A percentile compares a stretch with the other conserved stretches of the same genome.
Evolutionary conservation across 2,329 filamentous ascomycete genomes (phyloP).

Genomic region (Fusarium neocosmosporiellum): DNA sequence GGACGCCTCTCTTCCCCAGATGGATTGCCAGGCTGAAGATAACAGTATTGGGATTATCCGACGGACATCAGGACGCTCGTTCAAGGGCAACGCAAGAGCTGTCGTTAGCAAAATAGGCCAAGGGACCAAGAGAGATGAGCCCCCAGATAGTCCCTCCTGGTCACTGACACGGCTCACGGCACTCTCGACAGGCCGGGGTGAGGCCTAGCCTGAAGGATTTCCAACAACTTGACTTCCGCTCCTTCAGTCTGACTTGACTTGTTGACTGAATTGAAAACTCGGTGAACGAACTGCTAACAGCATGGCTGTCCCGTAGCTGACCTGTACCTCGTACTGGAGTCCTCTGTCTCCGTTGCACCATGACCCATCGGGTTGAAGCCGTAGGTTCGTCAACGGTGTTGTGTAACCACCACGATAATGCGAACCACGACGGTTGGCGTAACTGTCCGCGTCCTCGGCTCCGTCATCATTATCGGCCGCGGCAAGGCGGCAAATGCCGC

Average conservation of each 20-base stretch:
- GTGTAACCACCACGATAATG: conserved; percentile 14
- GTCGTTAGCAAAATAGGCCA: background rate
- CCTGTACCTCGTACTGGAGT: conserved; percentile 16
- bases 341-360: conserved; percentile 11
- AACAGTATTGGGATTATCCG: background rate
- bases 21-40: background rate
- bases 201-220: background rate
- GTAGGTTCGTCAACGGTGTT: background rate
- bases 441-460: background rate
- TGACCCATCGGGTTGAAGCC: conserved; percentile 14
- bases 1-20: background rate
- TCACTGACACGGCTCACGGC: background rate
- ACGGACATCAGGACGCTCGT: background rate
- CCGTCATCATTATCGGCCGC: conserved; percentile 6
- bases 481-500: background rate
- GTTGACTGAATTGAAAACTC: background rate
- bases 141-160: background rate
- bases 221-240: background rate
- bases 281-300: background rate
- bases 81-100: background rate
- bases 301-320: background rate
- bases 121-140: background rate
- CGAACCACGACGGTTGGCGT: conserved; percentile 5
- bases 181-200: background rate
- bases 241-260: background rate